phyloP scores from a whole-genome alignment of 2,329 filamentous ascomycete species.

The Rhytidhysteron rufulum region DNA sequence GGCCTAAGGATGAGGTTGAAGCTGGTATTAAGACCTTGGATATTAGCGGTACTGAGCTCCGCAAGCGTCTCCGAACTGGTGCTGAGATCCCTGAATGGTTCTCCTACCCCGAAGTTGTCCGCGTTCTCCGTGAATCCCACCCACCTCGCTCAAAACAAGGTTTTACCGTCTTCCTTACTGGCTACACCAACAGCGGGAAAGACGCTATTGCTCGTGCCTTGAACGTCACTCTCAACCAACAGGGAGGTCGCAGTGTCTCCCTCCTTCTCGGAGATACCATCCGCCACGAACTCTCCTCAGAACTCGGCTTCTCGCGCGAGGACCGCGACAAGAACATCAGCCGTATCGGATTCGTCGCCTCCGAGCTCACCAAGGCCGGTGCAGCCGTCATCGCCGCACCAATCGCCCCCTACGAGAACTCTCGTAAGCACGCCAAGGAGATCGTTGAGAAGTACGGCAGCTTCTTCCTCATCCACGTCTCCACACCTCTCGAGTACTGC shows the following conservation, averaged over 20 bases:
- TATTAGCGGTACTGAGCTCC: constrained; percentile 68
- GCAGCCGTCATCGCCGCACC: constrained; percentile 94
- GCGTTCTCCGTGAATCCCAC: constrained; percentile 93
- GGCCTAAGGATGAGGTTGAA: constrained; percentile 84
- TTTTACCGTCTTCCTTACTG: constrained; percentile 97
- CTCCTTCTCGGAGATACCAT: constrained; percentile 95
- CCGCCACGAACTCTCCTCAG: constrained; percentile 84
- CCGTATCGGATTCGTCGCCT: constrained; percentile 93
- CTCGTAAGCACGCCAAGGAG: constrained; percentile 73
- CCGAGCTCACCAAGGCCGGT: constrained; percentile 87
- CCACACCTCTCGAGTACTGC: constrained; percentile 84
- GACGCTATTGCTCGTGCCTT: constrained; percentile 93
- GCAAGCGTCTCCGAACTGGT: constrained; percentile 82
- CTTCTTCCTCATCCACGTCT: constrained; percentile 95
- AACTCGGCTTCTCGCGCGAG: constrained; percentile 90
- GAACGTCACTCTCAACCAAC: constrained; percentile 96
- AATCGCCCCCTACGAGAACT: constrained; percentile 85
- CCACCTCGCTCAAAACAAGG: constrained; percentile 87
- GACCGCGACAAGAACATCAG: constrained; percentile 94
- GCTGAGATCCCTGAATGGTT: constrained; percentile 99
- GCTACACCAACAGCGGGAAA: constrained; percentile 95
- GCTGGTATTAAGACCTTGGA: constrained; percentile 71
- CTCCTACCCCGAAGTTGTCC: constrained; percentile 98
- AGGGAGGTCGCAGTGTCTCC: constrained; percentile 90
- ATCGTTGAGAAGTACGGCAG: constrained; percentile 82